phyloP scores from a whole-genome alignment of 2,329 filamentous ascomycete genomes.

The Hypoxylon sp. region DNA sequence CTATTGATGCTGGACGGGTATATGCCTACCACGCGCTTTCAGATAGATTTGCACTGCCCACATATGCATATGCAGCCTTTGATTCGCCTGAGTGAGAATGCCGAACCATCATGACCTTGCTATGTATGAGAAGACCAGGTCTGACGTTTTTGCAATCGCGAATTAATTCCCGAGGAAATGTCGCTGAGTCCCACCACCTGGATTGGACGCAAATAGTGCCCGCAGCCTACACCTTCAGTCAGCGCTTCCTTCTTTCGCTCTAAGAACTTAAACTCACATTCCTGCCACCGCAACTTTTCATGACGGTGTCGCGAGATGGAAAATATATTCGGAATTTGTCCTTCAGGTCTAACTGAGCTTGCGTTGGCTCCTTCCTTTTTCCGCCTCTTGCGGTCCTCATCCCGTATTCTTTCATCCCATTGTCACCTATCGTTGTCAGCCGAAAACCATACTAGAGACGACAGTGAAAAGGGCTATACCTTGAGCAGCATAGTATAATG shows the following conservation, averaged over 20 bases:
- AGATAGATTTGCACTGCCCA: constrained; percentile 92
- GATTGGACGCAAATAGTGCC: constrained; percentile 87
- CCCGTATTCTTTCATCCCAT: constrained; percentile 63
- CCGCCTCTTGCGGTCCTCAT: constrained; percentile 55
- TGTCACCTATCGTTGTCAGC: constrained; percentile 55
- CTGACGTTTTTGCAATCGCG: constrained; percentile 82
- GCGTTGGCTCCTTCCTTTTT: constrained; percentile 52
- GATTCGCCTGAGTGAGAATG: constrained; percentile 42
- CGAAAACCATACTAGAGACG: constrained; percentile 11
- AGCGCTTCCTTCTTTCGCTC: not conserved
- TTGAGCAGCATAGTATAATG: constrained; percentile 69
- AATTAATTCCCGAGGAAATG: constrained; percentile 80
- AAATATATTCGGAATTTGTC: constrained; percentile 82
- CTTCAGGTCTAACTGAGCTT: constrained; percentile 51
- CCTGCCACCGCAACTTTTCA: constrained; percentile 73
- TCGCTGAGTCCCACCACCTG: constrained; percentile 77
- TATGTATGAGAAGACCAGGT: constrained; percentile 85
- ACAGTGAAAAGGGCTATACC: constrained; percentile 57
- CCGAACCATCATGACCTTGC: constrained; percentile 77
- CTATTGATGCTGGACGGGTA: constrained; percentile 4
- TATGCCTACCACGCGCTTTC: constrained; percentile 87
- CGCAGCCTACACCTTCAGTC: constrained; percentile 65
- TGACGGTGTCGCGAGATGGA: constrained; percentile 80
- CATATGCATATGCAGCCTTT: constrained; percentile 79
- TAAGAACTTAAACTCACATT: constrained; percentile 60